phyloP scores from a whole-genome alignment of 345 rosid species.

The Rhodomyrtus tomentosa region DNA sequence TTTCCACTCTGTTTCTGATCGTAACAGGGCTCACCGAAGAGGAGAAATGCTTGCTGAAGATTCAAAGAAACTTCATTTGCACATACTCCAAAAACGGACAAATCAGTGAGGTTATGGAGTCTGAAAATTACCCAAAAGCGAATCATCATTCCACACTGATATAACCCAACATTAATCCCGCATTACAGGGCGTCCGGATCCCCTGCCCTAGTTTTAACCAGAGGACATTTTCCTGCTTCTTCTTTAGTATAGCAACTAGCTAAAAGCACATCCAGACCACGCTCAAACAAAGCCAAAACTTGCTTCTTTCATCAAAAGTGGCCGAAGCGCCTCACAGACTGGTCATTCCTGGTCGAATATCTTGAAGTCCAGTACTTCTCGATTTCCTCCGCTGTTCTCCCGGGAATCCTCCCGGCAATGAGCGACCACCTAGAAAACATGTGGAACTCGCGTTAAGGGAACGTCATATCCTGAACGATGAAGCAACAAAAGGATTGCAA shows the following conservation, averaged over 20 bases:
- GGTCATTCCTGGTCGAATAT: conserved; percentile 9
- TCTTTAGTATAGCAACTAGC: not conserved
- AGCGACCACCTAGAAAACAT: conserved; percentile 17
- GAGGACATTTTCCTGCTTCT: not conserved
- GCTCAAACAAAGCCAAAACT: not conserved
- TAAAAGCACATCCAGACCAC: not conserved
- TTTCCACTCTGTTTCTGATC: not conserved
- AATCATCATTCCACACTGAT: not conserved
- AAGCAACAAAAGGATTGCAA: not conserved
- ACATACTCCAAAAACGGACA: not conserved
- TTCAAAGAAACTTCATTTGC: not conserved
- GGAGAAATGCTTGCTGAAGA: not conserved
- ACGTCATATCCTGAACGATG: not conserved
- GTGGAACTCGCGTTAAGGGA: not conserved
- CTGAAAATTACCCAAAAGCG: not conserved
- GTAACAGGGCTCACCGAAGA: not conserved
- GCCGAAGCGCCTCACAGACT: not conserved
- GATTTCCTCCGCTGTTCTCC: conserved; percentile 38
- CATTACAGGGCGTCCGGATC: not conserved
- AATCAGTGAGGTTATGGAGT: not conserved
- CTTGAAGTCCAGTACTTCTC: conserved; percentile 30
- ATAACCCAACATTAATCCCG: not conserved
- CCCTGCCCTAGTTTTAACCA: not conserved
- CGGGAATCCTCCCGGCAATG: conserved; percentile 36
- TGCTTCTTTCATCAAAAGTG: not conserved